Percentiles rank a stretch among this genome's conserved stretches.
Evolutionary conservation across 1,284 basidiomycete species (phyloP).

Genomic region (Sporisorium graminicola): DNA sequence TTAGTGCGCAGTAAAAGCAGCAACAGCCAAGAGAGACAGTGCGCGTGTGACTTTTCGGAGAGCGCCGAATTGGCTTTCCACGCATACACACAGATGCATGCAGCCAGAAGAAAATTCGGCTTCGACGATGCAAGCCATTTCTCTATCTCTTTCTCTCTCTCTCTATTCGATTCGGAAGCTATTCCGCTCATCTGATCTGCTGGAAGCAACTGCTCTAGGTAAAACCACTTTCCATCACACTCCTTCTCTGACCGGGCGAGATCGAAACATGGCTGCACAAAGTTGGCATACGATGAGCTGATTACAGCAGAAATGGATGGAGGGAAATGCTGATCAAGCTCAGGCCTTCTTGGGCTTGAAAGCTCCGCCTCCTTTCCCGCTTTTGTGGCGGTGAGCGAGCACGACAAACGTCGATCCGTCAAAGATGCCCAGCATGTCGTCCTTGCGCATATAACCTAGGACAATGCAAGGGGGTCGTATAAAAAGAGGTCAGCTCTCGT

Average conservation of each 20-base stretch:
- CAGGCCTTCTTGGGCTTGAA: constrained; percentile 36
- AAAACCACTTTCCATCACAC: too few species aligned
- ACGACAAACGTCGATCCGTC: constrained; percentile 56
- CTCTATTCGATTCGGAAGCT: too few species aligned
- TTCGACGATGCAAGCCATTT: neutral
- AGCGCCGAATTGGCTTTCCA: neutral
- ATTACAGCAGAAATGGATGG: neutral
- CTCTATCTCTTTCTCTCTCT: too few species aligned
- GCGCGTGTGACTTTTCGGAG: neutral
- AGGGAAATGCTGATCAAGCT: neutral
- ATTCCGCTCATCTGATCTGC: too few species aligned
- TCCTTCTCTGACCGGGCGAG: too few species aligned
- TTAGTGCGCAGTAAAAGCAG: neutral
- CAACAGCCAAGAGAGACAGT: too few species aligned
- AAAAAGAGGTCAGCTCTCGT: neutral
- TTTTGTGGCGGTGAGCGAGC: constrained; percentile 49
- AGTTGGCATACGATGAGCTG: neutral
- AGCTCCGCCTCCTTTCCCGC: constrained; percentile 33
- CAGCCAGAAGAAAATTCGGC: neutral
- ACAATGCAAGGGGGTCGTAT: neutral
- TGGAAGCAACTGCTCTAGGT: too few species aligned
- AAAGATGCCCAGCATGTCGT: constrained; percentile 56
- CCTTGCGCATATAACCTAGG: constrained; percentile 58
- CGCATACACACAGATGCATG: neutral
- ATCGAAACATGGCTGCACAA: neutral